Percentiles rank a stretch among this genome's conserved stretches.
These are phyloP conservation scores for Blastobotrys chiropterorum DNA, from an alignment of 805 yeast species.

Conservation along the genomic window DNA sequence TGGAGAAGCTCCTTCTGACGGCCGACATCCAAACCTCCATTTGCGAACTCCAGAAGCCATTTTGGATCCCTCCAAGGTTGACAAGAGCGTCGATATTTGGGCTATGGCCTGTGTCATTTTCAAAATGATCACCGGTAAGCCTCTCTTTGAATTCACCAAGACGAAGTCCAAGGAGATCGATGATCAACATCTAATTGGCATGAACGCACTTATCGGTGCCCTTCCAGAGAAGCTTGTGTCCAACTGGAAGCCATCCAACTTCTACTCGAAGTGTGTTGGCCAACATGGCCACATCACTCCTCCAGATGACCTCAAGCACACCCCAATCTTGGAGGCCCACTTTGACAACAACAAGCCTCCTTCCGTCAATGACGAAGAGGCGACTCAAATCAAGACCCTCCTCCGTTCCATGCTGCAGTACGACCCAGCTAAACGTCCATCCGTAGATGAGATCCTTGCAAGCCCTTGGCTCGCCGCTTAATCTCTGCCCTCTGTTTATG, in stretches of 20 bases:
- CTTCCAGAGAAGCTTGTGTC: slow-evolving; percentile 3
- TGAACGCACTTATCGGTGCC: slow-evolving; percentile 7
- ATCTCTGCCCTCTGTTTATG: too few species aligned
- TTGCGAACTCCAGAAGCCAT: slow-evolving; percentile 7
- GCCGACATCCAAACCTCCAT: slow-evolving; percentile 1
- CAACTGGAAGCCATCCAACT: slow-evolving; percentile 9
- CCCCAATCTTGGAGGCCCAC: slow-evolving; percentile 5
- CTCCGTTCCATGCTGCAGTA: slow-evolving; percentile 52
- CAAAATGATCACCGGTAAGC: slow-evolving; percentile 4
- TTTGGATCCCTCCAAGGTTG: not conserved
- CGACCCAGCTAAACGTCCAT: slow-evolving; percentile 62
- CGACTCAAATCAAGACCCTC: slow-evolving; percentile 5
- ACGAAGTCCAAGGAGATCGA: slow-evolving; percentile 8
- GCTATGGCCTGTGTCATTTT: slow-evolving; percentile 6
- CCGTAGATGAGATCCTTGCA: slow-evolving; percentile 54
- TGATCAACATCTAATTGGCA: slow-evolving; percentile 5
- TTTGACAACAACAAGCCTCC: slow-evolving; percentile 7
- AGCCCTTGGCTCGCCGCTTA: slow-evolving; percentile 63
- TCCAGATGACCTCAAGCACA: slow-evolving; percentile 7
- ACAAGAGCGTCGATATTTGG: slow-evolving; percentile 7
- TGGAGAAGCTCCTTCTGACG: not conserved
- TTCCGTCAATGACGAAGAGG: slow-evolving; percentile 1
- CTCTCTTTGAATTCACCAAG: slow-evolving; percentile 6
- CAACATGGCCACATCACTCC: slow-evolving; percentile 5
- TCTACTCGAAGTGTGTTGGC: slow-evolving; percentile 3